A percentile compares a stretch with the other conserved stretches of the same genome.
These are phyloP conservation scores for Alternaria brassicicola DNA, from an alignment of 2,329 filamentous ascomycete genomes.

Conservation along the genomic window DNA sequence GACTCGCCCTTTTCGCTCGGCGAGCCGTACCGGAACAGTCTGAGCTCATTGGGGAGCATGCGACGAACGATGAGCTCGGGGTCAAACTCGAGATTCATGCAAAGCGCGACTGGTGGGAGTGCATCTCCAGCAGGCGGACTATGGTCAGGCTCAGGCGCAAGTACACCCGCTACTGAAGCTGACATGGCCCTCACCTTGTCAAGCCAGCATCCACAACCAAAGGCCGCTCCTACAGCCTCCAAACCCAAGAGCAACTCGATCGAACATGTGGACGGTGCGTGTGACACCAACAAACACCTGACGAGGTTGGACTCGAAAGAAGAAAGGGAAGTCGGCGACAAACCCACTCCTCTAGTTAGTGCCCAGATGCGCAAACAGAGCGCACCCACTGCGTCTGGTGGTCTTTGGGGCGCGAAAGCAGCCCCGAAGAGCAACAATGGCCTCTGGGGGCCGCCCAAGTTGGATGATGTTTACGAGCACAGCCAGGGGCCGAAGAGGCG, in stretches of 20 bases:
- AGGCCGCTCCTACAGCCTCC: constrained; percentile 18
- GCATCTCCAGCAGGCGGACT: constrained; percentile 43
- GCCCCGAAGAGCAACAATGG: constrained; percentile 37
- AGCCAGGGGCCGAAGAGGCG: constrained; percentile 50
- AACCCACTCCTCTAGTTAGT: constrained; percentile 37
- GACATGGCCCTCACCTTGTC: constrained; percentile 47
- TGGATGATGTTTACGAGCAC: constrained; percentile 45
- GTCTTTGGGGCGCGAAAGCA: constrained; percentile 37
- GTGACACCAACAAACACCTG: constrained; percentile 13
- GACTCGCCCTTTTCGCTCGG: constrained; percentile 40
- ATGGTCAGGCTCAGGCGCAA: constrained; percentile 50
- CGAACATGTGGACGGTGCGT: constrained; percentile 10
- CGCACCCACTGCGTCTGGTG: constrained; percentile 13
- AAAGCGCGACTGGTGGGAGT: constrained; percentile 25
- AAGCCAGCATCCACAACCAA: constrained; percentile 28
- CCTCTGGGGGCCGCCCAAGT: constrained; percentile 53
- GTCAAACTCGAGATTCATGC: constrained; percentile 30
- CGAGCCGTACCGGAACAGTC: constrained; percentile 41
- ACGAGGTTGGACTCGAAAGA: constrained; percentile 33
- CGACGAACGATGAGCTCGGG: constrained; percentile 47
- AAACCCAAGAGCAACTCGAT: constrained; percentile 4
- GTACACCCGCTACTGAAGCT: constrained; percentile 24
- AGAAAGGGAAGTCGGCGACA: constrained; percentile 37
- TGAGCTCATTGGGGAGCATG: constrained; percentile 50
- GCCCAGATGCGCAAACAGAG: constrained; percentile 25